Evolutionary conservation across 306 rosid species (phyloP).

Genomic region (Acmispon strigosus): DNA sequence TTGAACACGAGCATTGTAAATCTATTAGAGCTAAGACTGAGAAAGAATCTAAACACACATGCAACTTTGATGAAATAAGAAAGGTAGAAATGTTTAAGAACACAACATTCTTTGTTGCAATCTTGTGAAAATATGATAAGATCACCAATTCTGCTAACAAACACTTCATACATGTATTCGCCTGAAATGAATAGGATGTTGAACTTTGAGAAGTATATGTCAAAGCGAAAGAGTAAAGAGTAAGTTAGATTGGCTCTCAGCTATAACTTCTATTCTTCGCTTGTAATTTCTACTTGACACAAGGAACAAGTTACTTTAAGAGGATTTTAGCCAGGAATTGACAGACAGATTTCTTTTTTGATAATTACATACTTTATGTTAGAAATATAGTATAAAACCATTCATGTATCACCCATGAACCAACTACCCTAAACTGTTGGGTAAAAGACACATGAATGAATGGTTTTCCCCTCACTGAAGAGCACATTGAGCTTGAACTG

Average conservation of each 20-base stretch:
- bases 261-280: not conserved
- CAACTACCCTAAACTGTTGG: too few species aligned
- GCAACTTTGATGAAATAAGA: conserved; percentile 9
- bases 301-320: not conserved
- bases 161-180: not conserved
- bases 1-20: conserved; percentile 24
- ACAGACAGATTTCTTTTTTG: not conserved
- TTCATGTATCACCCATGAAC: too few species aligned
- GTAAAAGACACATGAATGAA: too few species aligned
- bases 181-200: not conserved
- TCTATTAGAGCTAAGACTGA: conserved; percentile 9
- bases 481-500: too few species aligned
- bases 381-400: too few species aligned
- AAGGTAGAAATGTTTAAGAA: not conserved
- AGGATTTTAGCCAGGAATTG: not conserved
- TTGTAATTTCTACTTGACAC: not conserved
- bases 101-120: not conserved
- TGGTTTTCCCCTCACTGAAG: too few species aligned
- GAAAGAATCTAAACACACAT: not conserved
- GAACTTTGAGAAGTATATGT: not conserved
- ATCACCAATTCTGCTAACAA: not conserved
- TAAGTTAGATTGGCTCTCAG: not conserved
- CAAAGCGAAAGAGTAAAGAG: not conserved
- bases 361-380: not conserved
- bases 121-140: not conserved